Percentiles rank a stretch among this genome's conserved stretches.
phyloP scores from a whole-genome alignment of 176 grass and related monocot genomes.

The Zizania latifolia region DNA sequence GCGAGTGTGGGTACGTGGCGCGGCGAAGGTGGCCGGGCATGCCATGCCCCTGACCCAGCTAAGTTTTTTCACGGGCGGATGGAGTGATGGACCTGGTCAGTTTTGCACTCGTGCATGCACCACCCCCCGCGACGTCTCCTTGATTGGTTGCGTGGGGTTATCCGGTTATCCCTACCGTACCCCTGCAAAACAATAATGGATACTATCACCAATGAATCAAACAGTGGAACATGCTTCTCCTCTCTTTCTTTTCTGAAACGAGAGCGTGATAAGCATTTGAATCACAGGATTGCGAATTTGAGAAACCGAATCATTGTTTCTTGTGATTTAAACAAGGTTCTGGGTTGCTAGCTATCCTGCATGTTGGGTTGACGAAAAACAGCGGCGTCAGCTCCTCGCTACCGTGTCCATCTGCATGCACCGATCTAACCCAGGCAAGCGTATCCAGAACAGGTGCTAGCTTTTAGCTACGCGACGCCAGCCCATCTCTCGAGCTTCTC shows the following conservation, averaged over 20 bases:
- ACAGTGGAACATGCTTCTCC: not conserved
- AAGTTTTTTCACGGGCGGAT: not conserved
- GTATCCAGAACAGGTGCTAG: conserved; percentile 20
- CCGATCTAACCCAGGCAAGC: too few species aligned
- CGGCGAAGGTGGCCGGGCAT: too few species aligned
- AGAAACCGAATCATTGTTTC: not conserved
- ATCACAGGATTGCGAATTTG: not conserved
- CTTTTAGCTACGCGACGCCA: conserved; percentile 30
- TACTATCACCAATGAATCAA: not conserved
- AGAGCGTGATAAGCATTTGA: too few species aligned
- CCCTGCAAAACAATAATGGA: not conserved
- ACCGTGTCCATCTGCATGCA: too few species aligned
- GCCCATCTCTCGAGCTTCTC: not conserved
- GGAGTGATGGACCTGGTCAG: not conserved
- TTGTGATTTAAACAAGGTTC: conserved; percentile 17
- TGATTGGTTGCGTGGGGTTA: not conserved
- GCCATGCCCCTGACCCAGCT: too few species aligned
- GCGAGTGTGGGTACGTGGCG: too few species aligned
- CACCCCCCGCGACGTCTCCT: not conserved
- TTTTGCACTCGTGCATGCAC: not conserved
- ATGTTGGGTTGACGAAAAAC: not conserved
- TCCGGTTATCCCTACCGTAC: too few species aligned
- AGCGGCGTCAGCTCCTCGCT: too few species aligned
- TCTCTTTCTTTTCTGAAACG: not conserved
- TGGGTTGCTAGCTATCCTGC: not conserved